Evolutionary conservation across 768 basidiomycete species (phyloP).

Genomic region (Mycena capillaripes): DNA sequence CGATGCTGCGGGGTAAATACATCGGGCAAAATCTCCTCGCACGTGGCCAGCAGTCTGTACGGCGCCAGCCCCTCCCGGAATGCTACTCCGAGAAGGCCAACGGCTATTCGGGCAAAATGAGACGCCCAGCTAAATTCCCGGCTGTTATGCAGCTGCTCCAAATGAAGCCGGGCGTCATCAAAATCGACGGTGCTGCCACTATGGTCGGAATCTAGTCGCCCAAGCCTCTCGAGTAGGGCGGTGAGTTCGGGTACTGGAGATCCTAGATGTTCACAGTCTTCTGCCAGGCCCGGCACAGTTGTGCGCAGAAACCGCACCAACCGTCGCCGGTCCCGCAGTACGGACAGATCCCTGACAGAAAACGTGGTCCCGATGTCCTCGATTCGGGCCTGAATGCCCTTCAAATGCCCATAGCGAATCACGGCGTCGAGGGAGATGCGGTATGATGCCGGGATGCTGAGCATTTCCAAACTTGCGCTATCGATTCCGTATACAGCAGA

Average conservation of each 20-base stretch:
- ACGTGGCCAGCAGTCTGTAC: constrained; percentile 3
- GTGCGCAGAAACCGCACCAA: neutral
- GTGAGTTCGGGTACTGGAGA: neutral
- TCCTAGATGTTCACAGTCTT: neutral
- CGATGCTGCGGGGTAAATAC: neutral
- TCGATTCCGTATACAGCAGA: neutral
- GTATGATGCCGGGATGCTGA: neutral
- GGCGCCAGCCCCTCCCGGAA: neutral
- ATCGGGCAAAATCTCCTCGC: constrained; percentile 7
- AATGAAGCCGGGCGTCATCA: neutral
- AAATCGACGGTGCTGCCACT: neutral
- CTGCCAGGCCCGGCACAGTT: neutral
- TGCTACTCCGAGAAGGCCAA: neutral
- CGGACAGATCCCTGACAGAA: neutral
- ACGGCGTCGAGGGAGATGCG: neutral
- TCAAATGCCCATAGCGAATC: constrained; percentile 3
- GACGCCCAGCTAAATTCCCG: neutral
- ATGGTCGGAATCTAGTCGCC: neutral
- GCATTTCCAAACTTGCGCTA: neutral
- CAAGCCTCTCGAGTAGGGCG: neutral
- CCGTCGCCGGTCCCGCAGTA: neutral
- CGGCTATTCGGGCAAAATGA: neutral
- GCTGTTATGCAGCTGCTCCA: neutral
- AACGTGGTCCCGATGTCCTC: constrained; percentile 5
- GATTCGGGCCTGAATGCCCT: constrained; percentile 1